phyloP scores from a whole-genome alignment of 192 early-diverging fungal genomes.

The Coemansia sp. region DNA sequence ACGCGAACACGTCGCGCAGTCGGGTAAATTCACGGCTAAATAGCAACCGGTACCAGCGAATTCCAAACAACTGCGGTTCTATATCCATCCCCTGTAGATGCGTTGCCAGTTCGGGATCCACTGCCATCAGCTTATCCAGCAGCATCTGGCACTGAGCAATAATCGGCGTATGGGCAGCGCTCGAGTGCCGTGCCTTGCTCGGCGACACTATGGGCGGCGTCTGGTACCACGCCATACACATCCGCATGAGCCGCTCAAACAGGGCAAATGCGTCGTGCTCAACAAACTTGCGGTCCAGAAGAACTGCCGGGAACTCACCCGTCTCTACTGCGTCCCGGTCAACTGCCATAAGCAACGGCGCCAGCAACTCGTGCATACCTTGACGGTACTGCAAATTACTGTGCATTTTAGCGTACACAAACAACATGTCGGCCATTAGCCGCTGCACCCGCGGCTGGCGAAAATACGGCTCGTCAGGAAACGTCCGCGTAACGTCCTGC shows the following conservation, averaged over 20 bases:
- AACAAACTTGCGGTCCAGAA: conserved; percentile 68
- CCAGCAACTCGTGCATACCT: conserved; percentile 97
- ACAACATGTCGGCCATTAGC: conserved; percentile 76
- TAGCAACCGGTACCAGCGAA: conserved; percentile 90
- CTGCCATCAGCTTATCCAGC: conserved; percentile 63
- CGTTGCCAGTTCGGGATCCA: conserved; percentile 72
- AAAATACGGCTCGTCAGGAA: conserved; percentile 88
- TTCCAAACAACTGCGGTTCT: conserved; percentile 93
- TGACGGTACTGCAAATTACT: conserved; percentile 89
- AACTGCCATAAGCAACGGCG: conserved; percentile 77
- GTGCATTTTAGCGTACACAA: conserved; percentile 91
- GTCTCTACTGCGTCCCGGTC: conserved; percentile 61
- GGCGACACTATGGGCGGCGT: conserved; percentile 54
- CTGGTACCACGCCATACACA: conserved; percentile 86
- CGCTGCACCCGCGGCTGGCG: conserved; percentile 63
- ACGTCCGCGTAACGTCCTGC: conserved; percentile 91
- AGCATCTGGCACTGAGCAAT: conserved; percentile 74
- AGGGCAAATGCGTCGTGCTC: conserved; percentile 86
- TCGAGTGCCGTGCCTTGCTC: not conserved
- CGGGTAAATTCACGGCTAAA: conserved; percentile 84
- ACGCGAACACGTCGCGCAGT: conserved; percentile 63
- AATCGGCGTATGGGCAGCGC: conserved; percentile 58
- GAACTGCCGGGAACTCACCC: conserved; percentile 18
- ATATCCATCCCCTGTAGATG: conserved; percentile 74
- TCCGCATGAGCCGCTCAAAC: conserved; percentile 80